Evolutionary conservation across 2,329 filamentous ascomycete genomes (phyloP), one percentile per base, ranked within the genome.

Genomic region (Ceratocystis lukuohia): DNA sequence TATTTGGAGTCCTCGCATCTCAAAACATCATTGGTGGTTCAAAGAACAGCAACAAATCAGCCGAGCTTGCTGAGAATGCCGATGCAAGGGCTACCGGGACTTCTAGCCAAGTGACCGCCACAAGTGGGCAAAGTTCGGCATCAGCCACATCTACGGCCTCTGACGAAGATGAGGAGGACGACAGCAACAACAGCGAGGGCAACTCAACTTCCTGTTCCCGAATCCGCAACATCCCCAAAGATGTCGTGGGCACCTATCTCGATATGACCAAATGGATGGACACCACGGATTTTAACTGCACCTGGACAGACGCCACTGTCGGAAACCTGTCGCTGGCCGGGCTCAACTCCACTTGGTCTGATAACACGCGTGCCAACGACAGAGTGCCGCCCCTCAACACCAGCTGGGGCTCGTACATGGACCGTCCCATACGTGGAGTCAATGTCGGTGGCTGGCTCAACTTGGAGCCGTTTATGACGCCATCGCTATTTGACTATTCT

Each of bases 231-330:
- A 78, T 81, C 66, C 81, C 82, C 71, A 72, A 77, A 44, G 77
- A 77, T 61, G 84, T 84, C 30, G 81, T 83, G 73, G 86, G 85
- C 7, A 86, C 84, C 5, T 79, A 83, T 65, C 75, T 88, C 7
- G 88, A 91, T 72, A 87, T 87, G 0, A 89, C 85, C 71, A 82
- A 84, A 1, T 91, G 88, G 88, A 86, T 86, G 70, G 86, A 89
- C 70, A 89, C 87, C 0, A 77, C 76, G 1, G 86, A 87, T 71
- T 89, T 90, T 76, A 91, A 90, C 71, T 80, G 88, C 69, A 90
- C 88, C 1, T 90, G 86, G 72, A 91, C 88, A 0, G 80, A 81
- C 66, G 80, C 80, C 53, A 85, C 82, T 0, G 82, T 90, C 2
- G 88, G 88, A 20, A 85, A 83, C 0, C 79, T 91, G 28, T 80